Base-by-base conservation (phyloP, 2,329 filamentous ascomycete genomes). In the Epicoccum sorghinum region DNA sequence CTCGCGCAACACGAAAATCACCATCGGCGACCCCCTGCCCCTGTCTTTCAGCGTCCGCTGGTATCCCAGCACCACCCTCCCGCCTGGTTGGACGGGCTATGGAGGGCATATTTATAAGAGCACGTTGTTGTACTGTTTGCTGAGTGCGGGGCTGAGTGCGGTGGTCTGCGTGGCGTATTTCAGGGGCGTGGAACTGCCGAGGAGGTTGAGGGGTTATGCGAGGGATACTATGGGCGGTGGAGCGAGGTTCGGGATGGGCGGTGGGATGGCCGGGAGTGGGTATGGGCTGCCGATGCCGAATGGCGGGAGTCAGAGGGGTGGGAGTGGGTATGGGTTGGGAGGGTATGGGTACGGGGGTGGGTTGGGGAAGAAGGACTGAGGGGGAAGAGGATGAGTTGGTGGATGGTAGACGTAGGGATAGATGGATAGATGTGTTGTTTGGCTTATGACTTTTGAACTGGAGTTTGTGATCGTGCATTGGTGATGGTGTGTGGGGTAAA, bases 11-110 rank as follows among this genome's bases (percentile, higher is more conserved):
- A 79, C 80, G 0, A 87, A 87, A 66, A 83, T 97, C 42, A 85
- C 97, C 29, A 96, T 97, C 60, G 93, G 93, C 10, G 93, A 98
- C 74, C 84, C 89, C 4, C 75, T 98, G 52, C 88, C 90, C 0
- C 79, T 98, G 64, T 83, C 81, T 39, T 90, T 98, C 67, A 89
- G 86, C 36, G 88, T 98, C 12, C 81, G 91, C 39, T 98, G 95
- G 95, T 95, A 93, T 73, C 89, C 89, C 1, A 89, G 84, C 23
- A 88, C 89, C 0, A 80, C 82, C 33, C 78, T 93, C 60, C 90
- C 89, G 60, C 72, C 80, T 55, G 65, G 82, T 59, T 80, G 83
- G 83, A 55, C 76, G 64, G 75, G 82, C 53, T 64, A 82, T 36
- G 80, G 80, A 0, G 79, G 81, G 1, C 80, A 83, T 65, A 66